phyloP scores from a whole-genome alignment of 805 yeast genomes.

The Pichia ethanolica region DNA sequence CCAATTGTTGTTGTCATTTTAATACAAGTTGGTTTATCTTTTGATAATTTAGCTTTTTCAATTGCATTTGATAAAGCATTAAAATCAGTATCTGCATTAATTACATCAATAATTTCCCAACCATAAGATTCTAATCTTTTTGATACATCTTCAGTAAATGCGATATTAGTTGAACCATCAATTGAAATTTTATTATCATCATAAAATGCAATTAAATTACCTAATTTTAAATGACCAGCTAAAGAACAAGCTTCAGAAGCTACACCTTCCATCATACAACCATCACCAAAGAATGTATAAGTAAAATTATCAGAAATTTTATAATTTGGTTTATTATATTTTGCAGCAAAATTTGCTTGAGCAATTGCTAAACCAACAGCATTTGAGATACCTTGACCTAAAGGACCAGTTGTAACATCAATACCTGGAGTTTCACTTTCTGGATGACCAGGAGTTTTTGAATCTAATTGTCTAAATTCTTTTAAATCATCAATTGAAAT shows the following conservation, averaged over 20 bases:
- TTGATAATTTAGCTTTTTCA: slow-evolving; percentile 68
- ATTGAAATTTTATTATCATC: slow-evolving; percentile 96
- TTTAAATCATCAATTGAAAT: slow-evolving; percentile 78
- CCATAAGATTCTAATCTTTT: slow-evolving; percentile 87
- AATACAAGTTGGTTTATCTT: slow-evolving; percentile 83
- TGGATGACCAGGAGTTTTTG: slow-evolving; percentile 97
- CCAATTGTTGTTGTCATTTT: slow-evolving; percentile 90
- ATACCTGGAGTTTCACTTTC: slow-evolving; percentile 88
- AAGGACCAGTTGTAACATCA: slow-evolving; percentile 97
- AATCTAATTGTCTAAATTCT: slow-evolving; percentile 80
- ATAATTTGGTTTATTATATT: slow-evolving; percentile 83
- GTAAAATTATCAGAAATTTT: slow-evolving; percentile 68
- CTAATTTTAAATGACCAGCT: slow-evolving; percentile 93
- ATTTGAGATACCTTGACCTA: slow-evolving; percentile 95
- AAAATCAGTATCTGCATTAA: slow-evolving; percentile 75
- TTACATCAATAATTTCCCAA: slow-evolving; percentile 78
- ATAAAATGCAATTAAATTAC: slow-evolving; percentile 89
- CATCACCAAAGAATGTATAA: slow-evolving; percentile 86
- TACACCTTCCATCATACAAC: slow-evolving; percentile 98
- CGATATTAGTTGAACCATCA: slow-evolving; percentile 84
- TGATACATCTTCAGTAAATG: slow-evolving; percentile 89
- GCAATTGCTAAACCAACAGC: slow-evolving; percentile 97
- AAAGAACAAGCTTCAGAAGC: slow-evolving; percentile 88
- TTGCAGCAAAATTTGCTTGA: slow-evolving; percentile 84
- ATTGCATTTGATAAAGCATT: slow-evolving; percentile 63